Base-by-base conservation (phyloP, 805 yeast genomes). In the Candida krabiensis region DNA sequence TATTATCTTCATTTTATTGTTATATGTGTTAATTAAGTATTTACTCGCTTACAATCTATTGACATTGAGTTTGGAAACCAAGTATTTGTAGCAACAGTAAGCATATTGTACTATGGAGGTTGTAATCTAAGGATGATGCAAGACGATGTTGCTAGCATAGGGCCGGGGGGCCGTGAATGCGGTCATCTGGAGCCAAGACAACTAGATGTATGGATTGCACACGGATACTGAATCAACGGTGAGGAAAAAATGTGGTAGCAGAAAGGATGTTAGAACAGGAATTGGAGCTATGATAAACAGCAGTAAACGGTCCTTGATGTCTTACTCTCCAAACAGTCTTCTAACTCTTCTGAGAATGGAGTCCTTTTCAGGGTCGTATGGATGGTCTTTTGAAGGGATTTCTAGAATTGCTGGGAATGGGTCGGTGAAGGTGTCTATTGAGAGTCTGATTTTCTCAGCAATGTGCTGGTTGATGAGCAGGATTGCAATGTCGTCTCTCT, bases 321-420 rank as follows among this genome's bases (percentile, higher is more conserved):
- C n/a, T 49, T 71, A 88, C 67, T 93, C 98, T 30, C 99, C 98
- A 69, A 91, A 90, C 47, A 93, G 69, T 61, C 96, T 81, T 71
- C 96, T 84, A 23, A 93, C 99, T 62, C 96, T 85, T 67, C 91
- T 83, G 65, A 93, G 74, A 28, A 93, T 89, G 15, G 96, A 84
- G 65, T 93, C 99, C 79, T 91, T 93, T 63, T 91, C 98, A 15
- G 99, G 99, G 63, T 93, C 95, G 63, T 93, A 93, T 16, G 99
- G 98, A 63, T 93, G 98, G 59, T 93, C 99, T 70, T 93, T 93
- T 12, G 97, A 88, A 19, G 99, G 99, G 46, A 93, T 93, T 67
- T 93, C 99, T 57, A 93, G 72, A 33, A 93, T 79, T 3, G 99
- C 97, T 7, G 99, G 99, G 66, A 93, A 93, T 9, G 99, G 96